Conservation (phyloP, 306 rosid species). For the Senna tora region DNA sequence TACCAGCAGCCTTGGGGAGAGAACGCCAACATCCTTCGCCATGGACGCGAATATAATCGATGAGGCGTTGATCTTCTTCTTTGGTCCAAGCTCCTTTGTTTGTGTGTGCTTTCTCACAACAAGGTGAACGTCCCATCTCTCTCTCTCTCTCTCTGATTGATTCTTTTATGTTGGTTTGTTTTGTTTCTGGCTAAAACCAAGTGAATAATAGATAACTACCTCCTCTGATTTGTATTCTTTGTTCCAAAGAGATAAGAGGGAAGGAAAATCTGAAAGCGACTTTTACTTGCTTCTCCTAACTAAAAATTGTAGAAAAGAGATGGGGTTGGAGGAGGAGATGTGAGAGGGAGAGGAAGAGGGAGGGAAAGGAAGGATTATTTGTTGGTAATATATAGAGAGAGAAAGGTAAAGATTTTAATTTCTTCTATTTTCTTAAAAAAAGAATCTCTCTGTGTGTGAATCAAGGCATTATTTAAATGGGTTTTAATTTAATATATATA, state of each 20-base stretch:
- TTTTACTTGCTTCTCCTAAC: background rate
- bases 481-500: too few species aligned
- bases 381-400: too few species aligned
- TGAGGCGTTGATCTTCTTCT: slow-evolving; percentile 77
- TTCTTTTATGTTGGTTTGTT: too few species aligned
- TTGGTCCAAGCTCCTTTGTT: slow-evolving; percentile 83
- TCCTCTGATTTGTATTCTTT: background rate
- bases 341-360: background rate
- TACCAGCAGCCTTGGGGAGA: slow-evolving; percentile 75
- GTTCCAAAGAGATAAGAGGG: slow-evolving; percentile 23
- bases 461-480: background rate
- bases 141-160: too few species aligned
- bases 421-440: too few species aligned
- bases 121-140: slow-evolving; percentile 72
- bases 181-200: background rate
- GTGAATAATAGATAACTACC: slow-evolving; percentile 31
- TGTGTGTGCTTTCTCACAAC: slow-evolving; percentile 78
- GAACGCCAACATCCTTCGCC: slow-evolving; percentile 90
- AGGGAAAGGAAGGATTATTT: background rate
- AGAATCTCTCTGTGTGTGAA: too few species aligned
- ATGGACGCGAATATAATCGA: slow-evolving; percentile 65
- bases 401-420: too few species aligned
- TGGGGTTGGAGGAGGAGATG: background rate
- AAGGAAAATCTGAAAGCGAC: background rate
- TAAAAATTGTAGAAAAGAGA: too few species aligned